Evolutionary conservation across 2,329 filamentous ascomycete species (phyloP).

Genomic region (Thyridium curvatum): DNA sequence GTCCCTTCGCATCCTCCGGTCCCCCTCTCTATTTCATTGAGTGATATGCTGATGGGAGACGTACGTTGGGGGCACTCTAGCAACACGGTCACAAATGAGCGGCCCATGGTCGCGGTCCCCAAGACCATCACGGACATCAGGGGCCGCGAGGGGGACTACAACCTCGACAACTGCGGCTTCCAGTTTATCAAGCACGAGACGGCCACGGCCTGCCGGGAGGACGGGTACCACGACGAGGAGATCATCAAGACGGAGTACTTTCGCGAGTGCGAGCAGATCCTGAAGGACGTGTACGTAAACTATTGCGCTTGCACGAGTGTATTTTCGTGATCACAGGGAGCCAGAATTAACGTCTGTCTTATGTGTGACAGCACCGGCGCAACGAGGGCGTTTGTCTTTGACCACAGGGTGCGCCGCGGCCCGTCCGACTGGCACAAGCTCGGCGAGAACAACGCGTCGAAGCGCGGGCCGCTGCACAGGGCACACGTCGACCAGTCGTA

Average conservation of each 20-base stretch:
- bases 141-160: conserved; percentile 61
- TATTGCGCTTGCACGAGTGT: too few species aligned
- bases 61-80: neutral
- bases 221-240: conserved; percentile 46
- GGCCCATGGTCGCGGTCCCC: conserved; percentile 55
- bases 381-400: conserved; percentile 36
- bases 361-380: too few species aligned
- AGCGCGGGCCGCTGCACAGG: conserved; percentile 41
- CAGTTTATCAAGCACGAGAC: conserved; percentile 47
- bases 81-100: conserved; percentile 58
- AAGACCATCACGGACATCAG: conserved; percentile 47
- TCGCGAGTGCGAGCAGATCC: conserved; percentile 55
- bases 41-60: too few species aligned
- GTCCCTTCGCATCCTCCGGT: too few species aligned
- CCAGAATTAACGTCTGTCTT: too few species aligned
- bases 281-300: conserved; percentile 12
- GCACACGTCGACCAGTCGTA: conserved; percentile 39
- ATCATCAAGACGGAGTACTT: conserved; percentile 46
- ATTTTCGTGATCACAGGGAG: neutral
- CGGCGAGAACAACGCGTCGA: conserved; percentile 52
- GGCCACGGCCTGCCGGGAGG: conserved; percentile 32
- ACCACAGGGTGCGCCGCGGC: conserved; percentile 61
- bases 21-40: too few species aligned
- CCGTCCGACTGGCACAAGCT: conserved; percentile 57
- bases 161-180: conserved; percentile 45